Conservation (phyloP, 805 yeast species). For the Phaffomyces thermotolerans region DNA sequence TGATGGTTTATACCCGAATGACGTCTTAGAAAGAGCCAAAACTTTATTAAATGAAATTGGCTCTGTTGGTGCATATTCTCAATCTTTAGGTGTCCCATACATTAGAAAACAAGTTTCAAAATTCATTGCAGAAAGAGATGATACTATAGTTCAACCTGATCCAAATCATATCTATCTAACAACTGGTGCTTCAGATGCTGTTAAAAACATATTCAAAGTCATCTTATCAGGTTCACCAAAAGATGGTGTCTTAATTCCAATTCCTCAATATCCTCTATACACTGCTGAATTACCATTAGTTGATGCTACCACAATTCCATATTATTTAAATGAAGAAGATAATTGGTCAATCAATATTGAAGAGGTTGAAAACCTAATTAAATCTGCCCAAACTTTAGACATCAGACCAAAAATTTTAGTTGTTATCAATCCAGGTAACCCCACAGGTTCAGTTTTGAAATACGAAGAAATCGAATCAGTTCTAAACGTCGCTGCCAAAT, state of each 20-base stretch:
- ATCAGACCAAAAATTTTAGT: slow-evolving; percentile 72
- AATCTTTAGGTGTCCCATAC: slow-evolving; percentile 77
- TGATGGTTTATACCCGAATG: slow-evolving; percentile 41
- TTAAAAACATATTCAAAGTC: slow-evolving; percentile 66
- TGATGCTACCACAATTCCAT: slow-evolving; percentile 77
- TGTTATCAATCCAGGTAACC: slow-evolving; percentile 96
- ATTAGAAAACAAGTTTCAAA: slow-evolving; percentile 75
- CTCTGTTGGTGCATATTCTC: slow-evolving; percentile 92
- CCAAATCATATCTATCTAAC: slow-evolving; percentile 78
- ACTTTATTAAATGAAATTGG: slow-evolving; percentile 54
- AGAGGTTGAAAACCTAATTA: slow-evolving; percentile 50
- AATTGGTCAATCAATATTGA: slow-evolving; percentile 79
- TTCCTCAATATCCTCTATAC: slow-evolving; percentile 96
- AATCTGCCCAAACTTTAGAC: slow-evolving; percentile 42
- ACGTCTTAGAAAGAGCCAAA: slow-evolving; percentile 69
- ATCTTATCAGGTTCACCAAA: slow-evolving; percentile 52
- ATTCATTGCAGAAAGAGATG: slow-evolving; percentile 75
- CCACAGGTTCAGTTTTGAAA: slow-evolving; percentile 83
- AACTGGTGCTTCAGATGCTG: slow-evolving; percentile 94
- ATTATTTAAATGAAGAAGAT: slow-evolving; percentile 71
- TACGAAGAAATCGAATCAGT: slow-evolving; percentile 62
- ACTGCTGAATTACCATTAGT: slow-evolving; percentile 90
- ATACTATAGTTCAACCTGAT: slow-evolving; percentile 43
- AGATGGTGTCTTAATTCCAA: slow-evolving; percentile 85
- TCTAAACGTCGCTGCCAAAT: slow-evolving; percentile 71